These are phyloP conservation scores for Verticillium isaacii DNA, from an alignment of 2,329 filamentous ascomycete genomes.

Conservation along the genomic window DNA sequence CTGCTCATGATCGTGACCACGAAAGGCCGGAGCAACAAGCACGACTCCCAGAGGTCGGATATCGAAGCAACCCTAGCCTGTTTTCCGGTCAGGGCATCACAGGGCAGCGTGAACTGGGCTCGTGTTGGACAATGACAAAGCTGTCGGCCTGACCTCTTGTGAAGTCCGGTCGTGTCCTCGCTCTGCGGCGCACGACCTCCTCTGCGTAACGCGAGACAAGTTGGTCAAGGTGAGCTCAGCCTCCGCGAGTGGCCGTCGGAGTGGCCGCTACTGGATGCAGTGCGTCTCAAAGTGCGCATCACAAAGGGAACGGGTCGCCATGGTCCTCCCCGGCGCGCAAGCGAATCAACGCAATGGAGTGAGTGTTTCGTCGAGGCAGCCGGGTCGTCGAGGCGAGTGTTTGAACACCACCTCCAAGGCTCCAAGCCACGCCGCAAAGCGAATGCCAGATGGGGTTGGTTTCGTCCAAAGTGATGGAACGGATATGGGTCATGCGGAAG, in stretches of 20 bases:
- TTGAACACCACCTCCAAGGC: not conserved
- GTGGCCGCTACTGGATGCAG: not conserved
- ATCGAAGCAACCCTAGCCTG: too few species aligned
- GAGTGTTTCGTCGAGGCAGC: not conserved
- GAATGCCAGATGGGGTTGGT: not conserved
- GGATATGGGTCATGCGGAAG: not conserved
- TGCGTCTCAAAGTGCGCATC: not conserved
- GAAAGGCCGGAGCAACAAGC: too few species aligned
- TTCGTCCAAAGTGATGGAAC: not conserved
- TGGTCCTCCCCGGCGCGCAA: not conserved
- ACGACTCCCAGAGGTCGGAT: too few species aligned
- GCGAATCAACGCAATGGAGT: not conserved
- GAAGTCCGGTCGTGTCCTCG: not conserved
- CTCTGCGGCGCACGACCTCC: not conserved
- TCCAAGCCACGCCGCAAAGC: not conserved
- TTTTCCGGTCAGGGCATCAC: too few species aligned
- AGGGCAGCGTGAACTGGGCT: too few species aligned
- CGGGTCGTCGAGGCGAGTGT: not conserved
- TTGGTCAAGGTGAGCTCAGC: not conserved
- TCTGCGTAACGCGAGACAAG: not conserved
- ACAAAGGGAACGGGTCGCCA: not conserved
- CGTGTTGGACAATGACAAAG: too few species aligned
- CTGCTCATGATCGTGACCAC: too few species aligned
- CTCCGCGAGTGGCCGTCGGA: not conserved
- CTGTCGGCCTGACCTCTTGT: not conserved